Evolutionary conservation across 73 alveolate genomes (phyloP).

Genomic region (Blepharisma japonicum): DNA sequence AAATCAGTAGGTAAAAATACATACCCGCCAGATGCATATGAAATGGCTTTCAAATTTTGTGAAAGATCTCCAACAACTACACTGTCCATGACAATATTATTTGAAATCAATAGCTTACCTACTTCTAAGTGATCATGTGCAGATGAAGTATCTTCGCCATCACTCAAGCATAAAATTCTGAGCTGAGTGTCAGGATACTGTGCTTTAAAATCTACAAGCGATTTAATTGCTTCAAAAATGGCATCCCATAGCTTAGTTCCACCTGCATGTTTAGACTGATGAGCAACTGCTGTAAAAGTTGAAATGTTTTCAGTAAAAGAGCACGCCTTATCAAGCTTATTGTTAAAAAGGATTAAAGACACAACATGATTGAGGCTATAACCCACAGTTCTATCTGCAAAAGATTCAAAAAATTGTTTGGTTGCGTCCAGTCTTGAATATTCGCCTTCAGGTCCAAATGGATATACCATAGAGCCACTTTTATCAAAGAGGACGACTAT

Average conservation of each 20-base stretch:
- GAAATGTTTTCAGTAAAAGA: conserved; percentile 43
- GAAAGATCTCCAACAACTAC: conserved; percentile 45
- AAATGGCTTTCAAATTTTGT: conserved; percentile 40
- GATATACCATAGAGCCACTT: conserved; percentile 52
- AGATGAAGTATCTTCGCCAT: conserved; percentile 57
- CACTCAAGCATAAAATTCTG: conserved; percentile 52
- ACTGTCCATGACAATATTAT: conserved; percentile 39
- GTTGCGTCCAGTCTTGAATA: conserved; percentile 56
- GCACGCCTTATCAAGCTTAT: conserved; percentile 33
- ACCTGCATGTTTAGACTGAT: conserved; percentile 46
- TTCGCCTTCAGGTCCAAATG: conserved; percentile 38
- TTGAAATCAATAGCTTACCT: conserved; percentile 31
- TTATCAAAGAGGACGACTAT: conserved; percentile 51
- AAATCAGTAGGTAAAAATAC: conserved; percentile 43
- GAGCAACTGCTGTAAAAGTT: conserved; percentile 38
- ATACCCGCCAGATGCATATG: conserved; percentile 53
- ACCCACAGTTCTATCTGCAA: conserved; percentile 56
- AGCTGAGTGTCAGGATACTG: conserved; percentile 47
- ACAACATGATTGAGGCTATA: conserved; percentile 45
- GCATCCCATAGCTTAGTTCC: conserved; percentile 56
- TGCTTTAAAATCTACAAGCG: conserved; percentile 26
- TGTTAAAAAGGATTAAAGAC: conserved; percentile 36
- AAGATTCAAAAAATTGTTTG: conserved; percentile 46
- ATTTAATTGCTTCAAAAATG: conserved; percentile 34
- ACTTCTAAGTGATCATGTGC: conserved; percentile 31